Evolutionary conservation across 805 yeast genomes (phyloP), one percentile per base, ranked within the genome.

Genomic region (Spathaspora arborariae): DNA sequence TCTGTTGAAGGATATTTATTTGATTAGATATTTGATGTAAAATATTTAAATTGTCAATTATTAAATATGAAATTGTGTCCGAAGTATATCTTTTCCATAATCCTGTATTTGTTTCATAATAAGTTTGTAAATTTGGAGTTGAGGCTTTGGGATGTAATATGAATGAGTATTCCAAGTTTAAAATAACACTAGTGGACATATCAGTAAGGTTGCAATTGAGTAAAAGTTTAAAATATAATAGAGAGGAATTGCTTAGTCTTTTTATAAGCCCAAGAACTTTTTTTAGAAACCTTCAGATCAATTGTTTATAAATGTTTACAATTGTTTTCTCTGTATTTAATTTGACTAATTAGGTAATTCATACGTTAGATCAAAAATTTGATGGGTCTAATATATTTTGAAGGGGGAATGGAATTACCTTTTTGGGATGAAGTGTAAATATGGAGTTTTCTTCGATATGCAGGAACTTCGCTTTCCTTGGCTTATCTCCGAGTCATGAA

Each of bases 101-200:
- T 9, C 72, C 72, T 19, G 54, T 55, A 27, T 60, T 52, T 21
- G 74, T 57, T 51, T 63, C 65, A 45, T 41, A 51, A 41, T 45
- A 45, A 2, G 52, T 45, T 15, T 34, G 26, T 5, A 38, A 7
- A 10, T 44, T 34, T 15, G 39, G 44, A 21, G 44, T 30, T 3
- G 49, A 38, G 6, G 19, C 15, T 33, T 45, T 48, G 21, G 54
- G 54, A 27, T 51, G 48, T 19, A 48, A n/a, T 13, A 48, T 15
- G 34, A 46, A 51, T 24, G 45, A 44, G 37, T 51, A 46, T 34
- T 46, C 51, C 20, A 51, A 45, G 21, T 44, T 50, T 35, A 48
- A 45, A 10, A 34, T 41, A 16, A 44, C 44, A 20, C 21, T 35
- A 4, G 34, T 35, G 18, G 45, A 16, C 48, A 45, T 45, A 6